Conservation (phyloP, 352 stramenopile genomes). For the Peronospora belbahrii region DNA sequence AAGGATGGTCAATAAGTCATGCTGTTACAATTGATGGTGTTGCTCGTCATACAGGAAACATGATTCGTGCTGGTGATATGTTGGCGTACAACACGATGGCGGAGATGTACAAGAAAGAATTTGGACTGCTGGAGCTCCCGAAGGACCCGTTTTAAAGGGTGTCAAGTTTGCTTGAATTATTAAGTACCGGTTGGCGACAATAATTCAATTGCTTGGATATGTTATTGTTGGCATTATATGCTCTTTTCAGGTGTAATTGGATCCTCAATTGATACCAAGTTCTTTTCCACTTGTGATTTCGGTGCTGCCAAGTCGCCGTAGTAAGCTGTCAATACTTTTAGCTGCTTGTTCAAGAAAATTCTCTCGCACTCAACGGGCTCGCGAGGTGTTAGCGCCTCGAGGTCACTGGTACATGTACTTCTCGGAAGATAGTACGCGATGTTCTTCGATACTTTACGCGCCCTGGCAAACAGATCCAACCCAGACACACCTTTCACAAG, state of each 20-base stretch:
- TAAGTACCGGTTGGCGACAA: not conserved
- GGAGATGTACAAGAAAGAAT: constrained; percentile 89
- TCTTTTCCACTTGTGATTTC: constrained; percentile 4
- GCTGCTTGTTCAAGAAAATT: constrained; percentile 69
- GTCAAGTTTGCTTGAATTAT: constrained; percentile 11
- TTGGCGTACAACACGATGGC: constrained; percentile 88
- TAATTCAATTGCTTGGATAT: not conserved
- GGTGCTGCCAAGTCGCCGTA: constrained; percentile 49
- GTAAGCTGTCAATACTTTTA: constrained; percentile 79
- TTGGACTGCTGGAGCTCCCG: constrained; percentile 57
- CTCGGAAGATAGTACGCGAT: constrained; percentile 81
- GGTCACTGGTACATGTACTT: constrained; percentile 42
- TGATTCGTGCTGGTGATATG: constrained; percentile 88
- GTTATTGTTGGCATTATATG: not conserved
- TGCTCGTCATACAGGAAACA: constrained; percentile 57
- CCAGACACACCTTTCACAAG: constrained; percentile 50
- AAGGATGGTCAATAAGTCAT: not conserved
- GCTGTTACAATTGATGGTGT: not conserved
- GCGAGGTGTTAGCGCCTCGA: constrained; percentile 40
- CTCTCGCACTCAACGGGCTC: constrained; percentile 69
- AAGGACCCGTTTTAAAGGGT: constrained; percentile 47
- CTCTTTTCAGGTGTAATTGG: constrained; percentile 1
- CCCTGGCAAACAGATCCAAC: constrained; percentile 53
- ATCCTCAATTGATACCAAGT: constrained; percentile 2
- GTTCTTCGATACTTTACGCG: constrained; percentile 52